Evolutionary conservation across 306 rosid genomes (phyloP).

Genomic region (Prunus kanzakura): DNA sequence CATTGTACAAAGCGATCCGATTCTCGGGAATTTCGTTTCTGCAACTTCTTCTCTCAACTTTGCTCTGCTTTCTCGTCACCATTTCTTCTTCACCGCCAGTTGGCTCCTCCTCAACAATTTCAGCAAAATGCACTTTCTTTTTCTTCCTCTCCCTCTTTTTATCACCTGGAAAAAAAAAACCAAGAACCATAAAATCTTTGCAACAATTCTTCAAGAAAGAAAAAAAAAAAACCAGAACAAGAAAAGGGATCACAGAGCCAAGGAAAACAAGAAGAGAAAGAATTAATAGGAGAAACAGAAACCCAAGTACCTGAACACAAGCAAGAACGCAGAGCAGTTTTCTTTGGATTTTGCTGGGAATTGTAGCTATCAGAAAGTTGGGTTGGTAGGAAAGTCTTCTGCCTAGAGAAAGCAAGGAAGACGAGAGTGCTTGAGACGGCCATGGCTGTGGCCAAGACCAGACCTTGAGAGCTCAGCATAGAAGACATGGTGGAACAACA

Average conservation of each 20-base stretch:
- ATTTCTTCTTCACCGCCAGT: constrained; percentile 32
- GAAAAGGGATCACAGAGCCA: background rate
- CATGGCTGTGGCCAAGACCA: constrained; percentile 48
- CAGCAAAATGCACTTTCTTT: constrained; percentile 76
- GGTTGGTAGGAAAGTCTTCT: constrained; percentile 3
- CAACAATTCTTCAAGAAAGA: no score
- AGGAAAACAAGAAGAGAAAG: background rate
- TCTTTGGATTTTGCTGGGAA: constrained; percentile 8
- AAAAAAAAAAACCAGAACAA: no score
- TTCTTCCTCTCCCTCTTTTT: constrained; percentile 46
- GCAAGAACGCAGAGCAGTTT: constrained; percentile 49
- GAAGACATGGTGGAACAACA: constrained; percentile 29
- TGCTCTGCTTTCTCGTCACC: constrained; percentile 17
- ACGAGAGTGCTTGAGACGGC: constrained; percentile 38
- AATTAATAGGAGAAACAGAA: background rate
- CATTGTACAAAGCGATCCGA: constrained; percentile 44
- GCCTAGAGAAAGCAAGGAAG: constrained; percentile 38
- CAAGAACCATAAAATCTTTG: background rate
- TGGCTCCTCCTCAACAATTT: constrained; percentile 49
- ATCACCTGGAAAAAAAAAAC: constrained; percentile 19
- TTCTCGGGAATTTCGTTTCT: constrained; percentile 37
- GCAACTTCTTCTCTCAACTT: constrained; percentile 19
- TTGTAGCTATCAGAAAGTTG: constrained; percentile 2
- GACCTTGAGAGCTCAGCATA: constrained; percentile 31
- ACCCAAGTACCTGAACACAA: constrained; percentile 50